Percentiles rank a stretch among this genome's conserved stretches.
Evolutionary conservation across 805 yeast species (phyloP).

Genomic region (Ogataea kodamae): DNA sequence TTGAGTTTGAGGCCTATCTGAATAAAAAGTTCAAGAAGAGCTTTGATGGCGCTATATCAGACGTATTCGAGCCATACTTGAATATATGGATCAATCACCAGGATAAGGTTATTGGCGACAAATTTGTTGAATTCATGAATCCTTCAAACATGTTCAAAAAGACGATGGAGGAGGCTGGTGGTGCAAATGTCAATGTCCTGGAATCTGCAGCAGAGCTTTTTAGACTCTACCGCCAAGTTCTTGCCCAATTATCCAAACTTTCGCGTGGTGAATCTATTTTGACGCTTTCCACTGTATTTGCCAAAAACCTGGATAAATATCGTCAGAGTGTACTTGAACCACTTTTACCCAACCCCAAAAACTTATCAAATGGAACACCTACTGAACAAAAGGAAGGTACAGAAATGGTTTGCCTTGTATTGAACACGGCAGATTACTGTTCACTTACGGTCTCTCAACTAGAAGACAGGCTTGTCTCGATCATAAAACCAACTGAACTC

Average conservation of each 20-base stretch:
- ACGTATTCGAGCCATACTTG: slow-evolving; percentile 80
- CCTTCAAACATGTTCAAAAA: slow-evolving; percentile 49
- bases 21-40: slow-evolving; percentile 56
- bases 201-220: slow-evolving; percentile 87
- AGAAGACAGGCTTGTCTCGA: slow-evolving; percentile 52
- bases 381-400: slow-evolving; percentile 54
- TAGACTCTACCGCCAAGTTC: slow-evolving; percentile 65
- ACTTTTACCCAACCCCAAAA: slow-evolving; percentile 40
- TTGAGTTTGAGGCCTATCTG: slow-evolving; percentile 78
- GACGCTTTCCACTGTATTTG: slow-evolving; percentile 56
- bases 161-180: slow-evolving; percentile 31
- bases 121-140: slow-evolving; percentile 61
- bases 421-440: slow-evolving; percentile 90
- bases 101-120: slow-evolving; percentile 57
- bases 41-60: slow-evolving; percentile 47
- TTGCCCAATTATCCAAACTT: slow-evolving; percentile 67
- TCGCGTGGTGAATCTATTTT: slow-evolving; percentile 47
- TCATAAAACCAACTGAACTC: slow-evolving; percentile 33
- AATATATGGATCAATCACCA: slow-evolving; percentile 86
- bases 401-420: slow-evolving; percentile 61
- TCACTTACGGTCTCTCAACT: slow-evolving; percentile 74
- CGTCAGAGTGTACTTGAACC: slow-evolving; percentile 48
- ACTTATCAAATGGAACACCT: slow-evolving; percentile 31
- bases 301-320: slow-evolving; percentile 62
- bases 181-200: slow-evolving; percentile 52